A percentile compares a stretch with the other conserved stretches of the same genome.
Conservation (phyloP, 2,329 filamentous ascomycete species). For the Neopestalotiopsis rosae region DNA sequence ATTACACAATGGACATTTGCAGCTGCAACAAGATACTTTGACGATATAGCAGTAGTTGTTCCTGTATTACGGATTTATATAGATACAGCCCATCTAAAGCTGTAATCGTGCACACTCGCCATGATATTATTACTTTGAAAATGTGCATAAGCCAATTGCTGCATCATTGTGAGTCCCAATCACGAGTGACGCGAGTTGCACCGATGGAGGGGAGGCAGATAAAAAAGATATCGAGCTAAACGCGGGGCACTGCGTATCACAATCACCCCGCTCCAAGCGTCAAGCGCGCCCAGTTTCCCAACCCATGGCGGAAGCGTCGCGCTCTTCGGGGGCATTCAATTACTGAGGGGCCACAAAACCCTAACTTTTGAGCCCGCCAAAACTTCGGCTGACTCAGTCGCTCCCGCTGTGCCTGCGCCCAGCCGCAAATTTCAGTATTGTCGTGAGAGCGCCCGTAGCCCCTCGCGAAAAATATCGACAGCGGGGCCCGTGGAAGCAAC, state of each 20-base stretch:
- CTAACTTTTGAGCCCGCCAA: conserved; percentile 18
- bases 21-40: too few relatives aligned
- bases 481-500: conserved; percentile 10
- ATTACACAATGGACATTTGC: background rate
- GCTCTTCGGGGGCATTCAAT: background rate
- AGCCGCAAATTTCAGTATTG: conserved; percentile 11
- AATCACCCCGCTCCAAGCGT: conserved; percentile 12
- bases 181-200: too few relatives aligned
- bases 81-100: background rate
- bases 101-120: too few relatives aligned
- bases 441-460: conserved; percentile 7
- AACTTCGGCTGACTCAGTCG: conserved; percentile 14
- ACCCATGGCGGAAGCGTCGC: background rate
- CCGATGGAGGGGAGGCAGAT: too few relatives aligned
- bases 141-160: too few relatives aligned
- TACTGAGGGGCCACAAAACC: conserved; percentile 19
- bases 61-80: too few relatives aligned
- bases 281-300: background rate
- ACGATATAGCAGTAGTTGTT: too few relatives aligned
- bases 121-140: too few relatives aligned
- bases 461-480: conserved; percentile 17
- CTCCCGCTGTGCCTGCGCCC: background rate
- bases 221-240: background rate
- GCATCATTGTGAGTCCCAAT: too few relatives aligned
- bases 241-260: conserved; percentile 6